phyloP scores from a whole-genome alignment of 352 stramenopile species.

The Phytopythium ostracodes region DNA sequence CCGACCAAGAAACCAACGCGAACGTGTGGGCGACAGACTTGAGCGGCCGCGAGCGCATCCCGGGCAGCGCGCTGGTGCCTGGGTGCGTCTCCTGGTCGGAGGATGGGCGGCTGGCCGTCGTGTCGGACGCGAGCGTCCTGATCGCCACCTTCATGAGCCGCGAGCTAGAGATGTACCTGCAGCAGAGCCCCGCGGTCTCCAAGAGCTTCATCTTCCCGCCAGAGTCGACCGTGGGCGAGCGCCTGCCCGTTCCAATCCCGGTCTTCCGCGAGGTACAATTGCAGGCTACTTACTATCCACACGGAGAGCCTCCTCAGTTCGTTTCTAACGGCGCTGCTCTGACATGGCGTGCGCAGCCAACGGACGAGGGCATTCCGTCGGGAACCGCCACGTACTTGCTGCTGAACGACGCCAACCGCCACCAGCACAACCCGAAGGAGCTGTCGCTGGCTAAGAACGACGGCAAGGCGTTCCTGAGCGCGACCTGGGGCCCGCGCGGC shows the following conservation, averaged over 20 bases:
- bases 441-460: slow-evolving; percentile 79
- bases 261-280: slow-evolving; percentile 35
- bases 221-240: slow-evolving; percentile 30
- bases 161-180: slow-evolving; percentile 80
- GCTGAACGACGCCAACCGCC: slow-evolving; percentile 57
- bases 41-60: slow-evolving; percentile 56
- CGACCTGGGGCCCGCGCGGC: slow-evolving; percentile 66
- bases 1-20: not conserved
- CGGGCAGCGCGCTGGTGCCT: slow-evolving; percentile 61
- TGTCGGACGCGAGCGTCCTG: slow-evolving; percentile 70
- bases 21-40: not conserved
- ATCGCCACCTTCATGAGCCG: slow-evolving; percentile 77
- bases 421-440: slow-evolving; percentile 81
- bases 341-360: slow-evolving; percentile 1
- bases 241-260: slow-evolving; percentile 46
- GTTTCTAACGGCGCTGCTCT: not conserved
- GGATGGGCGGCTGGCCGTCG: slow-evolving; percentile 66
- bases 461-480: slow-evolving; percentile 47
- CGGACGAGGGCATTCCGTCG: slow-evolving; percentile 20
- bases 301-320: not conserved
- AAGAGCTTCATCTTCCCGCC: slow-evolving; percentile 82
- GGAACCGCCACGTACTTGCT: slow-evolving; percentile 57
- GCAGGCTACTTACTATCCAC: not conserved
- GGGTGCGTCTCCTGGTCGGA: slow-evolving; percentile 66
- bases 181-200: slow-evolving; percentile 66